Base-by-base conservation (phyloP, 2,329 filamentous ascomycete genomes). In the Nigrospora osmanthi region DNA sequence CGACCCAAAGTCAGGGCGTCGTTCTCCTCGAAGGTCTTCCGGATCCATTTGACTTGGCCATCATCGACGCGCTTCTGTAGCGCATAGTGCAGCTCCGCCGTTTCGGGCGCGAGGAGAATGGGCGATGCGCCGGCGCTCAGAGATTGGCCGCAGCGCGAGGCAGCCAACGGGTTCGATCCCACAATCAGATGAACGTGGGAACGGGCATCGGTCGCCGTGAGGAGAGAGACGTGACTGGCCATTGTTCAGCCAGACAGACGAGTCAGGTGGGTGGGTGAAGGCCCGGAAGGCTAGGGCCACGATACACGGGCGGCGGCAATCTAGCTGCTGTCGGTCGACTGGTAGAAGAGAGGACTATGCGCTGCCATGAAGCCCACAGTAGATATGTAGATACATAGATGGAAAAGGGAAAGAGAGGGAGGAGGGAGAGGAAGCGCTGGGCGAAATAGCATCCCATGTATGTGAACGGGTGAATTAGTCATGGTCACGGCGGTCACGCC, bases 131-230 rank as follows among this genome's bases (percentile, higher is more conserved):
- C 91, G 14, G 88, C 86, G 56, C 85, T 79, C 42, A 96, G 67
- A 3, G 88, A 90, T 59, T 88, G 87, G 12, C 77, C 70, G 67
- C 87, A 94, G 55, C 93, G 80, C 31, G 89, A 79, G 43, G 85
- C 85, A n/a, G 93, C 91, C 35, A 98, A 76, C 13, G 91, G 82
- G 58, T 90, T 93, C 32, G 85, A 83, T 47, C 93, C 93, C 51
- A 97, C 66, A 57, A 98, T 80, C 47, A 98, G 74, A 63, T 98
- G 93, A 35, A 90, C 65, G 59, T 88, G 85, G 40, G 71, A 75
- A 42, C 73, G 73, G 58, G 81, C 83, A 60, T 89, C 81, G 52
- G 85, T 74, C 40, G 86, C 82, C 38, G 86, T 84, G 40, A 94
- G 80, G 42, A 94, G 73, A 4, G 83, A 74, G 16, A 64, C 62